Percentiles rank a stretch among this genome's conserved stretches.
These are phyloP conservation scores for Aureobasidium sp. DNA, from an alignment of 2,329 filamentous ascomycete genomes.

Conservation along the genomic window DNA sequence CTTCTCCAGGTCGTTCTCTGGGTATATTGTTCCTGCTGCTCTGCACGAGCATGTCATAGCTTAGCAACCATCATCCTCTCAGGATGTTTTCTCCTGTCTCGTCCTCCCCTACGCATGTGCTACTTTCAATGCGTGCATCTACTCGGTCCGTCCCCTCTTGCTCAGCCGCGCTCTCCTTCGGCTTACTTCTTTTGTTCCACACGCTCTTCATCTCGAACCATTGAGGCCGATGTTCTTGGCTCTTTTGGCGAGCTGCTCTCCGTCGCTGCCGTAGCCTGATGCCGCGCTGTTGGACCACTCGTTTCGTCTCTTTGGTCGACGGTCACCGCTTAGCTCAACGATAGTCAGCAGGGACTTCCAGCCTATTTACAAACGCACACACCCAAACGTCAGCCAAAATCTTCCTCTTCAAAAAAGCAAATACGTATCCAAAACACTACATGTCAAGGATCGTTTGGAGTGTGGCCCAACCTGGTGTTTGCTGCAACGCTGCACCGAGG, in stretches of 20 bases:
- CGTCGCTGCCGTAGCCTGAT: conserved; percentile 15
- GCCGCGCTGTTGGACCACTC: neutral
- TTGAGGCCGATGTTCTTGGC: conserved; percentile 17
- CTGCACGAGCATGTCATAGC: neutral
- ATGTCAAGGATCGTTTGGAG: conserved; percentile 73
- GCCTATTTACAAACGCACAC: conserved; percentile 18
- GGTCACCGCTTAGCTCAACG: conserved; percentile 95
- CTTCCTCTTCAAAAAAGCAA: conserved; percentile 13
- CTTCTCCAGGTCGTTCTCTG: neutral
- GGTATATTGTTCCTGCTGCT: neutral
- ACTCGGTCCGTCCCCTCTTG: neutral
- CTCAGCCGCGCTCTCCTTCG: neutral
- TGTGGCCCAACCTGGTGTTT: conserved; percentile 88
- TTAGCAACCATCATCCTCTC: neutral
- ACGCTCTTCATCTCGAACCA: neutral
- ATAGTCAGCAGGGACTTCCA: conserved; percentile 62
- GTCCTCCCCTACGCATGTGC: neutral
- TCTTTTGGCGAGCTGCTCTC: conserved; percentile 21
- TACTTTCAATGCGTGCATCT: neutral
- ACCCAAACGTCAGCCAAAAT: conserved; percentile 15
- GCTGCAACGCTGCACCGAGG: conserved; percentile 73
- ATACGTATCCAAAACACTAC: conserved; percentile 21
- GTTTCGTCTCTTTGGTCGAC: conserved; percentile 49
- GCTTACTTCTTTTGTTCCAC: neutral
- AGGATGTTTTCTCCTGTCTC: neutral